Conservation (phyloP, 176 grass and related monocot species). For the Eragrostis curvula region DNA sequence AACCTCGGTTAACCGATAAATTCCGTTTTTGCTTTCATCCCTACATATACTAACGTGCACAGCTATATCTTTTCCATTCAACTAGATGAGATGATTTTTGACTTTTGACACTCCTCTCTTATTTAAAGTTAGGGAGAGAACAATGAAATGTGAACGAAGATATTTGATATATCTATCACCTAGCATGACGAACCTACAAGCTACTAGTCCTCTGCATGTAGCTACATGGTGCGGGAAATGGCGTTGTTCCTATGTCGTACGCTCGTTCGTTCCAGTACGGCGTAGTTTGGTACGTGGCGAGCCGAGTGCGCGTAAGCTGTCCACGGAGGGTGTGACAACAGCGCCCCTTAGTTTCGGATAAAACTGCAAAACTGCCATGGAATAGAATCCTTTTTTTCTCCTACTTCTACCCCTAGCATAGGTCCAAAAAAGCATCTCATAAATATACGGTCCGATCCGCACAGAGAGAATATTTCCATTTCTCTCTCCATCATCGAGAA, state of each 20-base stretch:
- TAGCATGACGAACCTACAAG: not conserved
- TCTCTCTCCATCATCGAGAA: not conserved
- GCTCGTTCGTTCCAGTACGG: not conserved
- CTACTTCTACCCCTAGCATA: not conserved
- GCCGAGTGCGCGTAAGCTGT: constrained; percentile 33
- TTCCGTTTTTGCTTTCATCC: too few relatives aligned
- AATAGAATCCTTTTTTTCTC: not conserved
- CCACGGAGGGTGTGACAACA: not conserved
- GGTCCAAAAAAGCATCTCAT: constrained; percentile 36
- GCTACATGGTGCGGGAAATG: too few relatives aligned
- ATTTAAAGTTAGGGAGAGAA: not conserved
- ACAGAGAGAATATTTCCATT: constrained; percentile 28
- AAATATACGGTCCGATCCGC: constrained; percentile 6
- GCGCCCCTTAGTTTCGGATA: fast-evolving
- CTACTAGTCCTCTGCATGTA: too few relatives aligned
- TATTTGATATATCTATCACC: not conserved
- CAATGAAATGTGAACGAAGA: not conserved
- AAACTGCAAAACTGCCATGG: constrained; percentile 1
- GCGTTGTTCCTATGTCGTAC: too few relatives aligned
- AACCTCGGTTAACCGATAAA: too few relatives aligned
- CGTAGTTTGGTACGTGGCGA: constrained; percentile 44
- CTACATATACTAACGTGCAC: too few relatives aligned
- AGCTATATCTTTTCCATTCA: not conserved
- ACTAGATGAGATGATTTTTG: not conserved
- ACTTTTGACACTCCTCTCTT: not conserved